Base-by-base conservation (phyloP, 306 rosid species). In the Adenanthera pavonina region DNA sequence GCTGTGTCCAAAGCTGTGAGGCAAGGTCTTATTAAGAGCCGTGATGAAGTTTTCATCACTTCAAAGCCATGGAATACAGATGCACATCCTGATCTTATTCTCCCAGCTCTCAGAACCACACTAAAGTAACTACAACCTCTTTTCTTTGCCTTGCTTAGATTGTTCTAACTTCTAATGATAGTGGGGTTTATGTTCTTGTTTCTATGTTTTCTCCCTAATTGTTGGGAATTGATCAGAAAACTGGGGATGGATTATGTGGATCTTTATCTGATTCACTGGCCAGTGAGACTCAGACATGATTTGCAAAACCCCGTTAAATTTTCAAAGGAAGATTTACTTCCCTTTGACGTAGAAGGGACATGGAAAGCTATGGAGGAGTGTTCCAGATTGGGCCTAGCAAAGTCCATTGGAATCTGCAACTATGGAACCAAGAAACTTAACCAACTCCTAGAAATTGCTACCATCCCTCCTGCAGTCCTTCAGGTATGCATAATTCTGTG, bases 361-460 rank as follows among this genome's bases (percentile, higher is more conserved):
- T 87, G 90, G 90, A 84, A 87, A 71, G 90, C 78, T 13, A 87
- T 87, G 88, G 86, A 87, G 75, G 88, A 81, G 77, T 87, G 90
- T 69, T 73, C 69, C 76, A 81, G 49, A 15, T 72, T 84, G 53
- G 90, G 90, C 8, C 81, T 87, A 77, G 88, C 84, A 56, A 87
- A 84, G 74, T 87, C 90, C 38, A 84, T 87, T 75, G 90, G 90
- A 2, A 72, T 84, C 15, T 75, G 90, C 84, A 87, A 87, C 51
- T 87, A 74, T 78, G 86, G 88, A 47, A 69, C 19, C 75, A 81
- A 87, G 60, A 87, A 87, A 5, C 84, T 84, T 19, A 54, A 82
- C 74, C 80, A 81, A 57, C 81, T 81, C 4, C 25, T 87, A 57
- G 80, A 84, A 62, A 81, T 71, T 46, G 88, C 88, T 2, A 87